A percentile compares a stretch with the other conserved stretches of the same genome.
phyloP scores from a whole-genome alignment of 768 basidiomycete species.

The Zangia roseola region DNA sequence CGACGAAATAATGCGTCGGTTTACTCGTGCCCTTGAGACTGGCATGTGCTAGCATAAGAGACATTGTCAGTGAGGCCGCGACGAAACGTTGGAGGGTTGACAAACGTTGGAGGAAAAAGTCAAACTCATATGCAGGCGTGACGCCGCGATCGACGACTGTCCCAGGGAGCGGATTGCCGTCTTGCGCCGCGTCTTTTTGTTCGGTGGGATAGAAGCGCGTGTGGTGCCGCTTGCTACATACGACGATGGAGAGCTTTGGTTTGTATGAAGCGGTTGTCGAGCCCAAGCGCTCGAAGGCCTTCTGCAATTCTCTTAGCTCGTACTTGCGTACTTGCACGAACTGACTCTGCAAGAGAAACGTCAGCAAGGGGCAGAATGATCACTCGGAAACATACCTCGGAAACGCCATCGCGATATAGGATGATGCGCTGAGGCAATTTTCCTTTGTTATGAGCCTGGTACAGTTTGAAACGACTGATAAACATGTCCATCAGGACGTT shows the following conservation, averaged over 20 bases:
- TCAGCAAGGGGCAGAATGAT: neutral
- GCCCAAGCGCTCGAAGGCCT: constrained; percentile 41
- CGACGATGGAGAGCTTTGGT: constrained; percentile 50
- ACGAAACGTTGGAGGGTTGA: neutral
- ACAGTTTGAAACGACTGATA: constrained; percentile 43
- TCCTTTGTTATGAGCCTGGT: constrained; percentile 32
- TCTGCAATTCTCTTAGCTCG: constrained; percentile 41
- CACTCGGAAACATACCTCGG: constrained; percentile 49
- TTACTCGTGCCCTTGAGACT: constrained; percentile 45
- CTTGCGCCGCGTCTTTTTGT: constrained; percentile 33
- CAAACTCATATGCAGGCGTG: constrained; percentile 51
- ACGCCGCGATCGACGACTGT: constrained; percentile 57
- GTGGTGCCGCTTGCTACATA: constrained; percentile 57
- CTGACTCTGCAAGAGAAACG: constrained; percentile 39
- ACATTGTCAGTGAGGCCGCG: neutral
- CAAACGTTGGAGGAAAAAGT: constrained; percentile 53
- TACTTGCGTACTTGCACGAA: constrained; percentile 42
- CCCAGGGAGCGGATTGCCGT: constrained; percentile 53
- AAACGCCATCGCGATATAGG: constrained; percentile 71
- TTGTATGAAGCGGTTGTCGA: constrained; percentile 34
- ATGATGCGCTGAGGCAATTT: constrained; percentile 43
- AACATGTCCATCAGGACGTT: constrained; percentile 45
- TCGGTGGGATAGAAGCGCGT: constrained; percentile 55
- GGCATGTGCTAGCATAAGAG: constrained; percentile 33
- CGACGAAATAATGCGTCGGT: constrained; percentile 55